Base-by-base conservation (phyloP, 768 basidiomycete genomes). In the Mycena alexandri region DNA sequence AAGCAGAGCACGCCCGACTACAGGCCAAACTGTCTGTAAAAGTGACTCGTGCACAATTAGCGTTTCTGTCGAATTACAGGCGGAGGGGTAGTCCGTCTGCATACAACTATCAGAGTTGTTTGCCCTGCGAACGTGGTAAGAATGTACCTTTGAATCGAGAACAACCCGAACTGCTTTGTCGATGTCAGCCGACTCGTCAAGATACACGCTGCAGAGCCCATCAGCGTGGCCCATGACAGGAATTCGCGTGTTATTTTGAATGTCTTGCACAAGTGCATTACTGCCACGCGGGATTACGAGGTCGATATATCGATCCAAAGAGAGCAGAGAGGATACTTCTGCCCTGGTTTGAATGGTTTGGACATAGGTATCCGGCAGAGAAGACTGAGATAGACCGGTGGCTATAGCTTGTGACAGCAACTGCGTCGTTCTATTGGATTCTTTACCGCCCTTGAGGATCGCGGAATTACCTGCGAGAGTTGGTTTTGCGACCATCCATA, bases 211-310 rank as follows among this genome's bases (percentile, higher is more conserved):
- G 77, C 98, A 99, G 11, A 99, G 81, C 2, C 98, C 98, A 78
- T 99, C 98, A 9, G 98, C 96, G 75, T 99, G 98, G 1, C 98
- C 98, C 96, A 99, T 98, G 48, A 99, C 98, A 2, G 98, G 92
- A 67, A 99, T 99, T 65, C 92, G 85, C 0, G 97, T 98, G 70
- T 83, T 88, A 63, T 93, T 92, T 77, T 99, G 95, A 65, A 99
- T 98, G 77, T 83, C 92, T 72, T 82, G 85, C 29, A 99, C 98
- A 14, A 99, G 89, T 68, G 86, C 87, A 72, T 97, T 97, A 75
- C 96, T 96, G 8, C 98, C 98, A 60, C 98, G 85, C 1, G 98
- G 98, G 76, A 99, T 98, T 59, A 99, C 96, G 22, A 99, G 85
- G 79, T 99, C 96, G 74, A 99, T 98, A 79, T 95, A 96, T 51